Evolutionary conservation across 1,284 basidiomycete genomes (phyloP), one percentile per base, ranked within the genome.

Genomic region (Tilletia horrida): DNA sequence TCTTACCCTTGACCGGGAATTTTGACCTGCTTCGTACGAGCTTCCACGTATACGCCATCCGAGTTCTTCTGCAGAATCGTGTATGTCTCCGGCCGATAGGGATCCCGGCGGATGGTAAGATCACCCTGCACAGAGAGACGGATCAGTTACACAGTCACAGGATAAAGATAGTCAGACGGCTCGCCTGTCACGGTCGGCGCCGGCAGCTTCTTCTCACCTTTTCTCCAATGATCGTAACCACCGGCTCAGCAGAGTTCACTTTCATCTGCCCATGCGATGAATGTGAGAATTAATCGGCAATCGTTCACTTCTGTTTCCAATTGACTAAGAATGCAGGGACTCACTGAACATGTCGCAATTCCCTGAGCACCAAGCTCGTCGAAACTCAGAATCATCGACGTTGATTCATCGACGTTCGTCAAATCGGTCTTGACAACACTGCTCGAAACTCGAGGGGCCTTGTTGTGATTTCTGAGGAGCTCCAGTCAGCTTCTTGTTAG

Each of bases 341-440:
- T 31, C 18, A 63, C 42, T 3, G 44, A 63, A 40, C 40, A 47
- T 1, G 73, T 70, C 0, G 68, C 67, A 8, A 77, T 64, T 1
- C 75, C 76, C n/a, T 73, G 83, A 29, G 79, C 80, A 1, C 74
- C 73, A 0, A 84, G 69, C 31, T 77, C 78, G 40, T 82, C 74
- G 84, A 92, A 94, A 76, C 87, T 88, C 67, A 94, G 85, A 6
- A 86, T 86, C 84, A 91, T 91, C 23, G 88, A 85, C 1, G 91
- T 92, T 80, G 85, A 88, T 69, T 86, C 85, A 82, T 96, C 93
- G 35, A 94, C 92, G 18, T 88, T 88, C 0, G 90, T 93, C 50
- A 88, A 81, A 1, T 86, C 86, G 1, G 89, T 89, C 77, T 90
- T 92, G 72, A 91, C 73, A 83, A 91, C 89, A 14, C 76, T 76